These are phyloP conservation scores for Candida odintsovae DNA, from an alignment of 805 yeast genomes.

Conservation along the genomic window DNA sequence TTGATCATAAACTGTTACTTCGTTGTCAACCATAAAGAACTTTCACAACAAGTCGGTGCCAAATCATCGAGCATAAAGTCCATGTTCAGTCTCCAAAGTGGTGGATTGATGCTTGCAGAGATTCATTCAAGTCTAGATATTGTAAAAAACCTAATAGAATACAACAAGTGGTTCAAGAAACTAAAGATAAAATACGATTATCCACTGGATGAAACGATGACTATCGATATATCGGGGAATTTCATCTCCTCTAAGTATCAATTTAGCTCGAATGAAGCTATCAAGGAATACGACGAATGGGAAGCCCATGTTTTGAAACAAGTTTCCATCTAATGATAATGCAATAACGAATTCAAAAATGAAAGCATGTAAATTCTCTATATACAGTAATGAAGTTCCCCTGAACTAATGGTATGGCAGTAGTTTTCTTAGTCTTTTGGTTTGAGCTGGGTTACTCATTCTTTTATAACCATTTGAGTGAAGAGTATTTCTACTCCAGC, in stretches of 20 bases:
- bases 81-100: slow-evolving; percentile 48
- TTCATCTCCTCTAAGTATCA: slow-evolving; percentile 29
- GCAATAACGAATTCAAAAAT: not conserved
- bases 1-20: slow-evolving; percentile 53
- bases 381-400: not conserved
- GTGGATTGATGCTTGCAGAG: slow-evolving; percentile 43
- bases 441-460: slow-evolving; percentile 48
- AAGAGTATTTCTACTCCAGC: slow-evolving; percentile 65
- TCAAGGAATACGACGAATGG: slow-evolving; percentile 17
- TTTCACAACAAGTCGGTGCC: slow-evolving; percentile 43
- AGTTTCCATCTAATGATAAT: not conserved
- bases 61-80: slow-evolving; percentile 42
- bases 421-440: slow-evolving; percentile 51
- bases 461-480: slow-evolving; percentile 56
- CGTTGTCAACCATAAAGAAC: slow-evolving; percentile 43
- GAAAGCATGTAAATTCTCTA: not conserved
- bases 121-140: slow-evolving; percentile 47
- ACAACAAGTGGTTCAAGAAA: slow-evolving; percentile 58
- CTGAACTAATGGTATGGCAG: slow-evolving; percentile 26
- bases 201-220: slow-evolving; percentile 19
- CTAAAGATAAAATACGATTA: slow-evolving; percentile 39
- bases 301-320: not conserved
- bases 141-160: slow-evolving; percentile 47
- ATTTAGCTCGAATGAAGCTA: slow-evolving; percentile 26
- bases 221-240: slow-evolving; percentile 25